These are phyloP conservation scores for Mesembryanthemum crystallinum DNA, from an alignment of 148 eudicot species.

Conservation along the genomic window DNA sequence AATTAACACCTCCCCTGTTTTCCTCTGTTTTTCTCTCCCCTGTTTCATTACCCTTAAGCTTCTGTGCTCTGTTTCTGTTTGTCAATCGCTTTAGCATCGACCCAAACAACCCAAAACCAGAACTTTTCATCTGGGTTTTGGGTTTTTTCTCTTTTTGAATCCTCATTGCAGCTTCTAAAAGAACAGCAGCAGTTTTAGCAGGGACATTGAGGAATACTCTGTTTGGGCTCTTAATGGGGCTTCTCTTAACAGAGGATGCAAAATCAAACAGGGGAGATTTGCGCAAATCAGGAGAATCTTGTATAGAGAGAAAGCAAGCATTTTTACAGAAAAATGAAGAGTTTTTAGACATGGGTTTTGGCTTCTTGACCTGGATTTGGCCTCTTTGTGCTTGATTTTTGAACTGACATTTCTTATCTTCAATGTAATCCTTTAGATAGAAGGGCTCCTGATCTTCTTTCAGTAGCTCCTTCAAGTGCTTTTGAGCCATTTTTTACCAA, in stretches of 20 bases:
- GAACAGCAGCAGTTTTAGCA: slow-evolving; percentile 58
- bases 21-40: neutral
- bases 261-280: slow-evolving; percentile 60
- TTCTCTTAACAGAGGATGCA: slow-evolving; percentile 16
- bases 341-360: slow-evolving; percentile 32
- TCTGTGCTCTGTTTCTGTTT: slow-evolving; percentile 32
- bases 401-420: slow-evolving; percentile 41
- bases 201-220: slow-evolving; percentile 63
- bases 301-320: slow-evolving; percentile 59
- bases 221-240: slow-evolving; percentile 40
- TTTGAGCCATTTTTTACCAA: slow-evolving; percentile 41
- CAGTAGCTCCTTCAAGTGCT: slow-evolving; percentile 62
- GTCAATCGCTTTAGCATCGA: slow-evolving; percentile 52
- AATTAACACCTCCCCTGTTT: slow-evolving; percentile 16
- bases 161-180: slow-evolving; percentile 69
- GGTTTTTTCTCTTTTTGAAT: slow-evolving; percentile 52
- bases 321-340: slow-evolving; percentile 46
- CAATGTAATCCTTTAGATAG: slow-evolving; percentile 51
- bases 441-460: slow-evolving; percentile 93
- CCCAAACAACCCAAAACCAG: slow-evolving; percentile 53
- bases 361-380: slow-evolving; percentile 33
- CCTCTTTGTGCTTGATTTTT: slow-evolving; percentile 28
- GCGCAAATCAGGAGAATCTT: slow-evolving; percentile 53
- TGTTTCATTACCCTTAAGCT: slow-evolving; percentile 20
- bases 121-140: slow-evolving; percentile 33